Conservation (phyloP, 805 yeast species). For the Metschnikowia anglica region DNA sequence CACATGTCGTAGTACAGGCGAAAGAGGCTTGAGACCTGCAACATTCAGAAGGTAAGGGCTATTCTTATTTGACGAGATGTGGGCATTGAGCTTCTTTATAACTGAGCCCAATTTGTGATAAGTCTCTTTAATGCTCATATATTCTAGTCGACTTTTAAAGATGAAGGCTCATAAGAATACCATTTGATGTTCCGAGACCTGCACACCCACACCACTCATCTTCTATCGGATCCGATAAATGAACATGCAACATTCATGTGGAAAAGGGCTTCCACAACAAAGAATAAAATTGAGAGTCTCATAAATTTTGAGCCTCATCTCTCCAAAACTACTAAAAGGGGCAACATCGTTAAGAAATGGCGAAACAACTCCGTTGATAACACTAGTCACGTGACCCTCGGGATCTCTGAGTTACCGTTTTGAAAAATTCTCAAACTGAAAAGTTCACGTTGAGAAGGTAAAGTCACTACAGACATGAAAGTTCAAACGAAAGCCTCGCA, state of each 20-base stretch:
- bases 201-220: neutral
- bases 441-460: neutral
- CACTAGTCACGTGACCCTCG: conserved; percentile 8
- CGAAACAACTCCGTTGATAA: too few relatives aligned
- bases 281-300: too few relatives aligned
- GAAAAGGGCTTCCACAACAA: too few relatives aligned
- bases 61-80: conserved; percentile 2
- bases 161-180: neutral
- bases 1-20: conserved; percentile 1
- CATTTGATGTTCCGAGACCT: neutral
- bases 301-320: too few relatives aligned
- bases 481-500: conserved; percentile 68
- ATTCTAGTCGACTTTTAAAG: neutral
- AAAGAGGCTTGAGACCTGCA: neutral
- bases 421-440: conserved; percentile 12
- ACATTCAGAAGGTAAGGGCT: conserved; percentile 14
- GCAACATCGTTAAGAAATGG: too few relatives aligned
- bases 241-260: too few relatives aligned
- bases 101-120: conserved; percentile 2
- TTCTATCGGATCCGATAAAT: too few relatives aligned
- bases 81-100: conserved; percentile 9
- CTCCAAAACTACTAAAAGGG: too few relatives aligned
- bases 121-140: neutral
- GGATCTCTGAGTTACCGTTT: neutral
- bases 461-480: conserved; percentile 43